Conservation (phyloP, 768 basidiomycete genomes). For the Boletus reticuloceps region DNA sequence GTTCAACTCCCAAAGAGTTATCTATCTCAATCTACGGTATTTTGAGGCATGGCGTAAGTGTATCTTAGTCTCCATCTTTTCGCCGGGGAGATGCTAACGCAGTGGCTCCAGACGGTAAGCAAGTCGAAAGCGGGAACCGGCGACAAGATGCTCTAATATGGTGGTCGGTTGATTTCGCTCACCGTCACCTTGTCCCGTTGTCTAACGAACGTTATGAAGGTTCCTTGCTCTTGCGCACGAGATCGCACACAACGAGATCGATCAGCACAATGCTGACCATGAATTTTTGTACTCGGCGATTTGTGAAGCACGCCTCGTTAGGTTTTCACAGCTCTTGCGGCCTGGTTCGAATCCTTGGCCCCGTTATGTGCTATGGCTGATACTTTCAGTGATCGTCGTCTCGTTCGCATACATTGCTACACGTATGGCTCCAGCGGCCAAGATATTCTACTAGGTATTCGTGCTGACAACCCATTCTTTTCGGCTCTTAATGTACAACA, state of each 20-base stretch:
- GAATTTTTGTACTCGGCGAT: slow-evolving; percentile 91
- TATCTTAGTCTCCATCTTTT: not conserved
- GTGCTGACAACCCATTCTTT: no score
- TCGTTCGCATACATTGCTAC: not conserved
- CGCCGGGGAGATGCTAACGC: not conserved
- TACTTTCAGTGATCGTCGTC: not conserved
- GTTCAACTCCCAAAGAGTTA: slow-evolving; percentile 81
- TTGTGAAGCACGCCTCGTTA: slow-evolving; percentile 58
- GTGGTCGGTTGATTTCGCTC: not conserved
- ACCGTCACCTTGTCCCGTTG: no score
- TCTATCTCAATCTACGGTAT: slow-evolving; percentile 72
- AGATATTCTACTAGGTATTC: no score
- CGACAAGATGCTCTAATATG: not conserved
- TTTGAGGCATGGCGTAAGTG: slow-evolving; percentile 55
- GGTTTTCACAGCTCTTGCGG: slow-evolving; percentile 30
- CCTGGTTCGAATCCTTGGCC: not conserved
- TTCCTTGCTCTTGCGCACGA: slow-evolving; percentile 89
- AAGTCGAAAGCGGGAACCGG: not conserved
- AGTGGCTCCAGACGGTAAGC: not conserved
- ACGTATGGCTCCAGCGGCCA: not conserved
- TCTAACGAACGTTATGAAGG: slow-evolving; percentile 31
- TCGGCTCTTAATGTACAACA: no score
- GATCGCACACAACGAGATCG: slow-evolving; percentile 84
- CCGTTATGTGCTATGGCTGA: not conserved
- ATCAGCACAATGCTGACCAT: slow-evolving; percentile 81